Base-by-base conservation (phyloP, 768 basidiomycete species). In the Sutorius australiensis region DNA sequence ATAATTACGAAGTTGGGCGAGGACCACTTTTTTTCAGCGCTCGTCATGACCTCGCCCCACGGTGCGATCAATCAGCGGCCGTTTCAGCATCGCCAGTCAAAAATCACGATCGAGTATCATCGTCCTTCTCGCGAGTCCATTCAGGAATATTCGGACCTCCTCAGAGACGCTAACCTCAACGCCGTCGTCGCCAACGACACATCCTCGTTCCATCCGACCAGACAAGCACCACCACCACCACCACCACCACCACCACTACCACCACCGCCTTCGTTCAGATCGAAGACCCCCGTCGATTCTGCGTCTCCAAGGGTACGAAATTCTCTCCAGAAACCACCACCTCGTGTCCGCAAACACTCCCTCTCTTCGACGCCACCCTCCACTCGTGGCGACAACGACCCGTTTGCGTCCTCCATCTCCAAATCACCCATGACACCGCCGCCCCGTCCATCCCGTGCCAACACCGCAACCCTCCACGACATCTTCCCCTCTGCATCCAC, bases 401-500 rank as follows among this genome's bases (percentile, higher is more conserved):
- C 83, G 2, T 85, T 85, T 63, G 82, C 72, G 46, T 4, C 45
- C 8, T 9, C 44, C 12, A 12, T 45, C 17, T 32, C 30, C 9
- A 46, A 33, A 6, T 46, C 46, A 1, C 13, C 33, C 16, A 75
- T 56, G 43, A 64, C 77, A 0, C 83, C 89, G 2, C 90, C 90
- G 9, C 84, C 86, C 2, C 80, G 91, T 40, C 91, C 91, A 0
- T 90, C 89, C 42, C 80, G 91, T 51, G 87, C 86, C 54, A 93
- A 93, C 68, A 93, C 91, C 5, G 87, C 85, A 32, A 91, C 78
- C 50, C 77, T 92, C 45, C 83, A 79, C 70, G 90, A 93, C 72
- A 72, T 92, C 62, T 86, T 85, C 67, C 73, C 81, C 6, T 48
- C 70, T 8, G 72, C 74, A 49, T 58, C 69, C 42, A 59, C 71